These are phyloP conservation scores for Russula sp. DNA, from an alignment of 768 basidiomycete genomes.

Conservation along the genomic window DNA sequence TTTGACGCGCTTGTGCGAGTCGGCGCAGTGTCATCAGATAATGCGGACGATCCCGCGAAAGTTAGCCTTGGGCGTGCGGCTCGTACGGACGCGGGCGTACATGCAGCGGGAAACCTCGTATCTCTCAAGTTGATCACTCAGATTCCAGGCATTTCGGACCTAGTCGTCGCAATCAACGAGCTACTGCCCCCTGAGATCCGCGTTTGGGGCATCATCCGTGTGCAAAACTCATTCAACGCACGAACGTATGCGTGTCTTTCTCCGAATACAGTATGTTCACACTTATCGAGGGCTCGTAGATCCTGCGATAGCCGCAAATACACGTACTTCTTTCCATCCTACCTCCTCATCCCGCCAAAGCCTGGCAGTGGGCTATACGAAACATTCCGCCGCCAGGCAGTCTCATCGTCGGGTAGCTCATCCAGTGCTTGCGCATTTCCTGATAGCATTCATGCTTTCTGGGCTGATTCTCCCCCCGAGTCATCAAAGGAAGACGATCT, in stretches of 20 bases:
- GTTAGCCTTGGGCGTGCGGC: slow-evolving; percentile 84
- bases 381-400: slow-evolving; percentile 34
- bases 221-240: slow-evolving; percentile 79
- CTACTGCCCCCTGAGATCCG: slow-evolving; percentile 89
- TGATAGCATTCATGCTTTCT: slow-evolving; percentile 51
- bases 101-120: slow-evolving; percentile 92
- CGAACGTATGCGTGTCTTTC: slow-evolving; percentile 44
- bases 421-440: slow-evolving; percentile 15
- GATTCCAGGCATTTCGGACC: slow-evolving; percentile 64
- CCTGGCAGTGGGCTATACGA: slow-evolving; percentile 60
- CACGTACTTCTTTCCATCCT: slow-evolving; percentile 94
- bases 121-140: slow-evolving; percentile 83
- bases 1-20: slow-evolving; percentile 85
- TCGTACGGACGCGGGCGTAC: slow-evolving; percentile 94
- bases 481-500: slow-evolving; percentile 52
- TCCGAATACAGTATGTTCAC: neutral
- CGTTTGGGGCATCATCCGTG: slow-evolving; percentile 82
- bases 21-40: slow-evolving; percentile 92
- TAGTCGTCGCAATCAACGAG: slow-evolving; percentile 71
- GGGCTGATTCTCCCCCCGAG: slow-evolving; percentile 39
- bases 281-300: slow-evolving; percentile 36
- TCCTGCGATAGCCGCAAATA: slow-evolving; percentile 94
- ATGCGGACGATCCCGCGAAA: slow-evolving; percentile 88
- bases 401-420: slow-evolving; percentile 26
- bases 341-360: slow-evolving; percentile 86